Evolutionary conservation across 208 protist genomes (phyloP).

Genomic region (Trypanosoma avium): DNA sequence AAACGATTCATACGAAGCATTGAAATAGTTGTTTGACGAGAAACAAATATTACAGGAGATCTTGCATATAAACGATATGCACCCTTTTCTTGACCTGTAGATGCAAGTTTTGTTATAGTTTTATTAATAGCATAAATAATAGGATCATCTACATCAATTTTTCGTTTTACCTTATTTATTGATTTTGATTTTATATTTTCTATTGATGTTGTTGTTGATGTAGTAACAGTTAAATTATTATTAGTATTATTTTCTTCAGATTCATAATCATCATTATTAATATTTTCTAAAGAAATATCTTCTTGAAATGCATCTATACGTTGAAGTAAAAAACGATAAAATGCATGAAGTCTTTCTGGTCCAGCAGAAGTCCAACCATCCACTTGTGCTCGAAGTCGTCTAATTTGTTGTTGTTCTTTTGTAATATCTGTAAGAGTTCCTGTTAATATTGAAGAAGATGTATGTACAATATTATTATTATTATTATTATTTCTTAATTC

Average conservation of each 20-base stretch:
- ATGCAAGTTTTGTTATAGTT: conserved; percentile 52
- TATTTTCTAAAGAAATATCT: background rate
- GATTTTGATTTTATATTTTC: background rate
- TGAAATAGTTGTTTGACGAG: conserved; percentile 40
- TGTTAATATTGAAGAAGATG: background rate
- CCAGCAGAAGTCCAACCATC: conserved; percentile 82
- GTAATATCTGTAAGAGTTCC: conserved; percentile 18
- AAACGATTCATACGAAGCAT: conserved; percentile 72
- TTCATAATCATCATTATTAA: conserved; percentile 14
- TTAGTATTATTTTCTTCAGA: no score
- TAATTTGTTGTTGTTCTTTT: conserved; percentile 22
- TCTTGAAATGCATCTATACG: conserved; percentile 43
- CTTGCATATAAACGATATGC: conserved; percentile 78
- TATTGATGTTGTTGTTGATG: background rate
- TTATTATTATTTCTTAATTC: conserved; percentile 19
- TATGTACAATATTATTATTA: background rate
- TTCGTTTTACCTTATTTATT: no score
- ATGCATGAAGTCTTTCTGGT: conserved; percentile 76
- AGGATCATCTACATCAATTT: conserved; percentile 34
- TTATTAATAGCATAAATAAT: conserved; percentile 79
- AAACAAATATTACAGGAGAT: conserved; percentile 37
- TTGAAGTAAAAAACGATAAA: conserved; percentile 72
- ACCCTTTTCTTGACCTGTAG: conserved; percentile 37
- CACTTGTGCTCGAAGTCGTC: conserved; percentile 67
- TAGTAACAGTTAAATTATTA: background rate